Evolutionary conservation across 2,329 filamentous ascomycete genomes (phyloP).

Genomic region (Fusarium sp.): DNA sequence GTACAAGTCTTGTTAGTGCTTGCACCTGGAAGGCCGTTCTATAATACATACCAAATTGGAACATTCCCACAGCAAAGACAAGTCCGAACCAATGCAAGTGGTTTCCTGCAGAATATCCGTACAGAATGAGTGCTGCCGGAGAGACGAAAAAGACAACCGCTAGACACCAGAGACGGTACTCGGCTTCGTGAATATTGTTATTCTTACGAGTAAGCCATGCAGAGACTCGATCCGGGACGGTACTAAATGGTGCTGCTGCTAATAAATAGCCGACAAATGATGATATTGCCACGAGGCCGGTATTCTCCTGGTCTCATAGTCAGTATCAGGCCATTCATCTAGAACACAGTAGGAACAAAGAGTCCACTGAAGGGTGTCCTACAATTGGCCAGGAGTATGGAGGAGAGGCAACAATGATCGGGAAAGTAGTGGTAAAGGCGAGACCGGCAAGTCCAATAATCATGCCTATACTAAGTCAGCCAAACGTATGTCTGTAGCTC

Average conservation of each 20-base stretch:
- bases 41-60: conserved; percentile 4
- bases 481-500: not conserved
- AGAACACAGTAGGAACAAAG: not conserved
- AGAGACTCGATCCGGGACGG: not conserved
- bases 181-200: conserved; percentile 2
- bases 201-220: conserved; percentile 1
- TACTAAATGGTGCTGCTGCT: conserved; percentile 3
- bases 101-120: not conserved
- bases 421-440: conserved; percentile 1
- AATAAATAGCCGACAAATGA: not conserved
- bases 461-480: not conserved
- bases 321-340: not conserved
- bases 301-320: not conserved
- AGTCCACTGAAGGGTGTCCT: not conserved
- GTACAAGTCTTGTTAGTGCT: not conserved
- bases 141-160: not conserved
- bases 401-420: not conserved
- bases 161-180: conserved; percentile 3
- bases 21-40: not conserved
- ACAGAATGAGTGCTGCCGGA: not conserved
- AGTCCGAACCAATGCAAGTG: conserved; percentile 5
- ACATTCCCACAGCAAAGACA: not conserved
- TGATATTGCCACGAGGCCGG: conserved; percentile 1
- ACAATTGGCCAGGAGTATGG: conserved; percentile 13
- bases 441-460: conserved; percentile 2